Evolutionary conservation across 768 basidiomycete species (phyloP), one percentile per base, ranked within the genome.

Genomic region (Suillus americanus): DNA sequence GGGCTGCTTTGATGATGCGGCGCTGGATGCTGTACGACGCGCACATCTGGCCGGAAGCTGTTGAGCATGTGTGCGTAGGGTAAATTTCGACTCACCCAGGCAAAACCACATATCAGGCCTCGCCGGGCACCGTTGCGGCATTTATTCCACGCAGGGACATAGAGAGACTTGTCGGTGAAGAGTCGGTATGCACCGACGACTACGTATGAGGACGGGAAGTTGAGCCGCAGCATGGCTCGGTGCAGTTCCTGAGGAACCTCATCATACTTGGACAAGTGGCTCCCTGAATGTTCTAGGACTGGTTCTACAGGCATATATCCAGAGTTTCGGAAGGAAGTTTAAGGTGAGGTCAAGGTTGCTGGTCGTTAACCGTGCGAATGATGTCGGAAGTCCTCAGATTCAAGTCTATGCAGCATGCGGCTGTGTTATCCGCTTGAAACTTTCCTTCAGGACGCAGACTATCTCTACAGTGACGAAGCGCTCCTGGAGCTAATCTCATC

Each of bases 121-220:
- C 94, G 79, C 55, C 82, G 72, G 1, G 85, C 84, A 0, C 91
- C 95, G 75, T 96, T 89, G 67, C 82, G 85, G 73, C 94, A 92
- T 77, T 94, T 95, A 71, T 90, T 79, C 92, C 95, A 94, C 9
- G 90, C 88, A 5, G 94, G 93, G 30, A 80, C 78, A 65, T 86
- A 88, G 40, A 97, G 78, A 16, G 77, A 77, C 45, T 83, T 80
- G 74, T 96, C 94, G 0, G 90, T 93, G 70, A 87, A 82, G 7
- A 97, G 79, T 35, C 95, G 81, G 75, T 96, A 97, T 20, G 88
- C 84, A 0, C 95, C 95, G 0, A 97, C 94, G 5, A 93, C 75
- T 54, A 89, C 87, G 73, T 97, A 97, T 3, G 89, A 88, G 0
- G 95, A 92, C 0, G 93, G 88, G 68, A 94, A 90, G 50, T 87